Percentiles rank a stretch among this genome's conserved stretches.
Evolutionary conservation across 768 basidiomycete species (phyloP).

Genomic region (Dioszegia crocea): DNA sequence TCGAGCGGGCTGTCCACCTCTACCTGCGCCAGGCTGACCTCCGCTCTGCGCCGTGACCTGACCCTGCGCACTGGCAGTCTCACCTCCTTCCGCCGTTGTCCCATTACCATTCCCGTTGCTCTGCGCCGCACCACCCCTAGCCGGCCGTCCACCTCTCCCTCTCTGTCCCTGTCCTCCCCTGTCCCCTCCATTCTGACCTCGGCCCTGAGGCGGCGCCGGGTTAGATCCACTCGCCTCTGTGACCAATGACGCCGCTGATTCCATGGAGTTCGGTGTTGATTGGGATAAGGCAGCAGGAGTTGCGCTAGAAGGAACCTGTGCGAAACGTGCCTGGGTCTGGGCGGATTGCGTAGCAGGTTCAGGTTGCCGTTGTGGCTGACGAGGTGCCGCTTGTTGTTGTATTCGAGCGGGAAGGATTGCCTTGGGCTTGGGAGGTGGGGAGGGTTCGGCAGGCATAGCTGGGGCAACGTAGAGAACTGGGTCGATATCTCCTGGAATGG

Average conservation of each 20-base stretch:
- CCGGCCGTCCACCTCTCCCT: not conserved
- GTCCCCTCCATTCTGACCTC: not conserved
- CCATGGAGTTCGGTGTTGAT: slow-evolving; percentile 1
- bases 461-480: slow-evolving; percentile 90
- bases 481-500: slow-evolving; percentile 88
- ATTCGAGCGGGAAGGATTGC: not conserved
- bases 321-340: not conserved
- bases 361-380: not conserved
- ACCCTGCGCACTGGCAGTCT: not conserved
- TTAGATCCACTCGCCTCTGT: not conserved
- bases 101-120: not conserved
- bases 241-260: not conserved
- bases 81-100: not conserved
- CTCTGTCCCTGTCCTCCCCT: not conserved
- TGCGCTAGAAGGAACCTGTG: not conserved
- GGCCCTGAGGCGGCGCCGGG: not conserved
- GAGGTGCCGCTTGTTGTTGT: not conserved
- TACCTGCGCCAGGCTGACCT: not conserved
- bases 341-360: not conserved
- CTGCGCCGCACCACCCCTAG: slow-evolving; percentile 1
- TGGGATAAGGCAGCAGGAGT: not conserved
- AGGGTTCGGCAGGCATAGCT: slow-evolving; percentile 35
- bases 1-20: slow-evolving; percentile 9
- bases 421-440: slow-evolving; percentile 15
- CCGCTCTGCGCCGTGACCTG: not conserved